Evolutionary conservation across 1,284 basidiomycete species (phyloP).

Genomic region (Ustilago xerochloae): DNA sequence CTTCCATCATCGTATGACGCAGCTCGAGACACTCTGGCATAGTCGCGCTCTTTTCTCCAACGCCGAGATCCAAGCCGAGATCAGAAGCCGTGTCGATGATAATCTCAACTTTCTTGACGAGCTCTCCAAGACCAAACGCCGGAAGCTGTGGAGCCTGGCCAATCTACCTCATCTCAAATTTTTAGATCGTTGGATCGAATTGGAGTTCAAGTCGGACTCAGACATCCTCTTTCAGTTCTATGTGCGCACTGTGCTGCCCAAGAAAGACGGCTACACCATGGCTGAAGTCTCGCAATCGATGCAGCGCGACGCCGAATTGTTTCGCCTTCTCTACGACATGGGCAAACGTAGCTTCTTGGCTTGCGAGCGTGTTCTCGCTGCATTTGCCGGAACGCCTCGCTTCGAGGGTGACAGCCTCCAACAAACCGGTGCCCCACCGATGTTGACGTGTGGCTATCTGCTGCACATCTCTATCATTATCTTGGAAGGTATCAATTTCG

Average conservation of each 20-base stretch:
- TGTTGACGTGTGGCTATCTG: slow-evolving; percentile 22
- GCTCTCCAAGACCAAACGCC: slow-evolving; percentile 8
- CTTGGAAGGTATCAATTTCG: slow-evolving; percentile 12
- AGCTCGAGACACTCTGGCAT: slow-evolving; percentile 20
- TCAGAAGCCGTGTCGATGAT: slow-evolving; percentile 7
- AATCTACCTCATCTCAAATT: slow-evolving; percentile 15
- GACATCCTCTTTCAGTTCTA: slow-evolving; percentile 8
- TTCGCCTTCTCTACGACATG: neutral
- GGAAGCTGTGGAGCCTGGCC: slow-evolving; percentile 13
- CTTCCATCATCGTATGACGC: slow-evolving; percentile 11
- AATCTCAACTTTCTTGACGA: slow-evolving; percentile 3
- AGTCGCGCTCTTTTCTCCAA: slow-evolving; percentile 22
- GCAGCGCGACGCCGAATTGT: slow-evolving; percentile 1
- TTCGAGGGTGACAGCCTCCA: slow-evolving; percentile 12
- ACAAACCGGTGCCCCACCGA: slow-evolving; percentile 14
- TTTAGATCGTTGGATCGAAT: slow-evolving; percentile 23
- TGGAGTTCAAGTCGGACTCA: slow-evolving; percentile 17
- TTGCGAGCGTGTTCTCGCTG: slow-evolving; percentile 11
- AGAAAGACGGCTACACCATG: neutral
- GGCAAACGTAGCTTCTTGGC: neutral
- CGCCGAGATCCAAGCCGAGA: slow-evolving; percentile 12
- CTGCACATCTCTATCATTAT: slow-evolving; percentile 21
- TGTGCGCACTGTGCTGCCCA: slow-evolving; percentile 12
- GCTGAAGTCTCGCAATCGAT: slow-evolving; percentile 3
- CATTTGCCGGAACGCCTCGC: slow-evolving; percentile 1